Evolutionary conservation across 1,139 yeast species (phyloP).

Genomic region (Chernovozyma aurita): DNA sequence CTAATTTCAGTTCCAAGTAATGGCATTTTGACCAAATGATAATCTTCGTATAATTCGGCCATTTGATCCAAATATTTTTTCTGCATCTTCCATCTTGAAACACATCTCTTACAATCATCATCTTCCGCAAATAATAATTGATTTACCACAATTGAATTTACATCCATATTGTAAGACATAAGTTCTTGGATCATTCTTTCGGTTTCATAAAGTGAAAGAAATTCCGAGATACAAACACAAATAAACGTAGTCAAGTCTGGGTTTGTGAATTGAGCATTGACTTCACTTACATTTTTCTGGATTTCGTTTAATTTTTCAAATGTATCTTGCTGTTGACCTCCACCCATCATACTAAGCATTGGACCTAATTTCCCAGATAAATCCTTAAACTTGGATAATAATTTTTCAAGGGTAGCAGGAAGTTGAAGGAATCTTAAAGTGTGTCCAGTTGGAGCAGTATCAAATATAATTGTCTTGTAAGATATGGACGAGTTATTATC

Average conservation of each 20-base stretch:
- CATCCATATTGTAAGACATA: constrained; percentile 92
- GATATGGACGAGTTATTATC: constrained; percentile 28
- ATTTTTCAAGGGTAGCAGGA: constrained; percentile 85
- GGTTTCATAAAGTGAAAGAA: constrained; percentile 90
- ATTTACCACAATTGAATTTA: constrained; percentile 90
- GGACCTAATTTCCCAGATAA: constrained; percentile 88
- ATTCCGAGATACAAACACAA: constrained; percentile 96
- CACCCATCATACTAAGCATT: constrained; percentile 72
- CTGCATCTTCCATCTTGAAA: constrained; percentile 93
- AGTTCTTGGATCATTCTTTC: constrained; percentile 96
- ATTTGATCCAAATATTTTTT: constrained; percentile 90
- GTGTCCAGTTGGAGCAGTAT: constrained; percentile 98
- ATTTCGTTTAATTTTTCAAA: constrained; percentile 78
- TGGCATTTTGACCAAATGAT: constrained; percentile 93
- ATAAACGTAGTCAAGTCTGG: constrained; percentile 95
- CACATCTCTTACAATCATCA: constrained; percentile 81
- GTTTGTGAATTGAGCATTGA: constrained; percentile 89
- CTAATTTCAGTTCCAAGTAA: constrained; percentile 90
- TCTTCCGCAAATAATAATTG: constrained; percentile 85
- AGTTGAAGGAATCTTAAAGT: constrained; percentile 90
- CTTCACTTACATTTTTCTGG: constrained; percentile 78
- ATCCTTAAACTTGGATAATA: constrained; percentile 81
- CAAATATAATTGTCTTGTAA: constrained; percentile 88
- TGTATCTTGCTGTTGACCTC: constrained; percentile 73
- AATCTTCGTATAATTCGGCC: constrained; percentile 90